Conservation (phyloP, 768 basidiomycete genomes). For the Boletus rufocinnamomeus region DNA sequence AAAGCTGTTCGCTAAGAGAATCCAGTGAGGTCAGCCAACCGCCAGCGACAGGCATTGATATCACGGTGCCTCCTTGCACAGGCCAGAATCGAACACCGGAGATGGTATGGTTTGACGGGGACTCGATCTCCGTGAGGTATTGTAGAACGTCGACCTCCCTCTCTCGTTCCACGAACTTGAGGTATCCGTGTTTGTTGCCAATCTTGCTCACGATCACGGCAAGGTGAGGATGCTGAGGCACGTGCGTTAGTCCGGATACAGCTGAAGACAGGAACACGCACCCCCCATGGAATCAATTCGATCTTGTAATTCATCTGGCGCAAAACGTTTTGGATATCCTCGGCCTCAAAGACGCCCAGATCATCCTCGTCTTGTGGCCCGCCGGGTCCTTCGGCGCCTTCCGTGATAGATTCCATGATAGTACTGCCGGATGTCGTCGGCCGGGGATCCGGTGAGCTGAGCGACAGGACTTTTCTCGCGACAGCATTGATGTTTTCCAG, state of each 20-base stretch:
- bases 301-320: conserved; percentile 1
- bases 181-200: neutral
- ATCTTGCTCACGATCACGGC: neutral
- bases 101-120: neutral
- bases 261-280: neutral
- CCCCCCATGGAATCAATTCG: neutral
- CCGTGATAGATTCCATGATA: neutral
- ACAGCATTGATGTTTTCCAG: neutral
- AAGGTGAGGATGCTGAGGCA: conserved; percentile 16
- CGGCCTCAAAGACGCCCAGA: neutral
- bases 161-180: conserved; percentile 9
- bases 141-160: conserved; percentile 11
- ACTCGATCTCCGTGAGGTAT: no score
- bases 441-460: no score
- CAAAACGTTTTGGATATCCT: conserved; percentile 8
- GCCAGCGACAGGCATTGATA: conserved; percentile 3
- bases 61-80: neutral
- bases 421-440: neutral
- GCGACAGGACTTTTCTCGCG: neutral
- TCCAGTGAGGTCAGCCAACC: neutral
- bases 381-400: neutral
- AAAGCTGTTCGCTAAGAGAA: neutral
- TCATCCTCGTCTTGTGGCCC: neutral
- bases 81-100: neutral
- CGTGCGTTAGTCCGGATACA: neutral